Evolutionary conservation across 2,329 filamentous ascomycete species (phyloP).

Genomic region (Colletotrichum agaves): DNA sequence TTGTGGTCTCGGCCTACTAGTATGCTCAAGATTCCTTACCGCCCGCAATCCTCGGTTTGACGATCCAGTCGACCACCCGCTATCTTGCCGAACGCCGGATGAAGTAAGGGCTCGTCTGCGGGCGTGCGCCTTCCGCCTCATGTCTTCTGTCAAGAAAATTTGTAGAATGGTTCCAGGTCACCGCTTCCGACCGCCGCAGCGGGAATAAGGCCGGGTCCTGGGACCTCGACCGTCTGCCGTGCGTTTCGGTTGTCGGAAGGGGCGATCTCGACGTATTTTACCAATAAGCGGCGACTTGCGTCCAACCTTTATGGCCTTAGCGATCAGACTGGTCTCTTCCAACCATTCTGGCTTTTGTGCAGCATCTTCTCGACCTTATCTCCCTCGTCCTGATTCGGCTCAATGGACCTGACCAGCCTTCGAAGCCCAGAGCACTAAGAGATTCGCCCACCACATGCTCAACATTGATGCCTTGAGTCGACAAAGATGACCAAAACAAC

Average conservation of each 20-base stretch:
- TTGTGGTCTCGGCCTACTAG: not conserved
- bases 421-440: not conserved
- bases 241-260: not conserved
- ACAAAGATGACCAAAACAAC: not conserved
- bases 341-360: not conserved
- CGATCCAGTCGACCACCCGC: slow-evolving; percentile 1
- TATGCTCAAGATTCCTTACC: not conserved
- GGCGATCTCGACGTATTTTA: slow-evolving; percentile 21
- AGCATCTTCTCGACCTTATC: not conserved
- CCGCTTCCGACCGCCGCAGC: slow-evolving; percentile 20
- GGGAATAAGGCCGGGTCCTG: slow-evolving; percentile 21
- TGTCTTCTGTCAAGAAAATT: not conserved
- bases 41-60: not conserved
- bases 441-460: not conserved
- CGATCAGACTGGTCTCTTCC: not conserved
- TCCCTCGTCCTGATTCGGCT: not conserved
- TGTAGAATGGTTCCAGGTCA: not conserved
- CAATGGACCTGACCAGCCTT: not conserved
- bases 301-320: not conserved
- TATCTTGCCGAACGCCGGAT: slow-evolving; percentile 10
- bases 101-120: not conserved
- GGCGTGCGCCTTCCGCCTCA: slow-evolving; percentile 3
- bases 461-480: not conserved
- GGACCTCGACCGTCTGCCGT: not conserved
- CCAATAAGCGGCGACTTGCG: slow-evolving; percentile 7